These are phyloP conservation scores for Bacterosira constricta DNA, from an alignment of 108 stramenopile species.

Conservation along the genomic window DNA sequence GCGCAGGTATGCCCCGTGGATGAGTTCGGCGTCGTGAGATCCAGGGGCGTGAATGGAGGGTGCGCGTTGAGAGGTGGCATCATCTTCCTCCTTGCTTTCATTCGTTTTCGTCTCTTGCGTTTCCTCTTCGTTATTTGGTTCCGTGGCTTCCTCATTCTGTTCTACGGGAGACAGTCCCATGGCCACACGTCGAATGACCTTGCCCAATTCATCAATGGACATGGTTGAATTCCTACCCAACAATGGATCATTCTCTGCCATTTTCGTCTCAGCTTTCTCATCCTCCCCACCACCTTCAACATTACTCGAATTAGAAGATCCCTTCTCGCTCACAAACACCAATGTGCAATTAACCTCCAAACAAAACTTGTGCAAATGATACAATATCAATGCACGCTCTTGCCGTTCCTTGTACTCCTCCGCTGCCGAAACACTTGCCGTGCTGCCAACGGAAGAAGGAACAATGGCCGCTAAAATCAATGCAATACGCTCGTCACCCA, in stretches of 20 bases:
- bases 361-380: slow-evolving; percentile 83
- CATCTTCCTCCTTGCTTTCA: slow-evolving; percentile 8
- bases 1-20: slow-evolving; percentile 71
- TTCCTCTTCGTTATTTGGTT: background rate
- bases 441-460: background rate
- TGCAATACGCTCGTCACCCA: background rate
- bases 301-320: no score
- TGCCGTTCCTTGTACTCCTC: slow-evolving; percentile 62
- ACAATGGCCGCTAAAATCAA: slow-evolving; percentile 33
- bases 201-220: slow-evolving; percentile 36
- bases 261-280: background rate
- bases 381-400: slow-evolving; percentile 60
- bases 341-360: slow-evolving; percentile 62
- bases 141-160: background rate
- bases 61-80: background rate
- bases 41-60: slow-evolving; percentile 59
- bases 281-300: slow-evolving; percentile 5
- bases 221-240: slow-evolving; percentile 6
- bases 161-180: slow-evolving; percentile 36
- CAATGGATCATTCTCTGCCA: background rate
- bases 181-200: slow-evolving; percentile 36
- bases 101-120: background rate
- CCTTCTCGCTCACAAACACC: slow-evolving; percentile 49
- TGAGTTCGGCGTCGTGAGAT: slow-evolving; percentile 74
- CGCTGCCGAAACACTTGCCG: background rate